A percentile compares a stretch with the other conserved stretches of the same genome.
These are phyloP conservation scores for Xylaria multiplex DNA, from an alignment of 2,329 filamentous ascomycete species.

Conservation along the genomic window DNA sequence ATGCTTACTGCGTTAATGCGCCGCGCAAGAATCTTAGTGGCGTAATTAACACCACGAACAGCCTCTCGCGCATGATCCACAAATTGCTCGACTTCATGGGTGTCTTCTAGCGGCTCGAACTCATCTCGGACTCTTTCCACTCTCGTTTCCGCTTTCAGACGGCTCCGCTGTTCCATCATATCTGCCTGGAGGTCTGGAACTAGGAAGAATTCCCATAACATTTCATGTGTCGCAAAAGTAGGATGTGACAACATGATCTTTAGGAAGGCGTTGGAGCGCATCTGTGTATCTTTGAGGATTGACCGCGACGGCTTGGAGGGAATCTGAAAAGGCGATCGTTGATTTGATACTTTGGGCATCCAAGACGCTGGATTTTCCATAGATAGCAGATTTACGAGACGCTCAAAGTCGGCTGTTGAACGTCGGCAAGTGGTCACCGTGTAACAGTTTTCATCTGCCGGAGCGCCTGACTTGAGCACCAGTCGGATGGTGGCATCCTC, in stretches of 20 bases:
- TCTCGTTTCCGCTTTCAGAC: slow-evolving; percentile 84
- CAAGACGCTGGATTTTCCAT: slow-evolving; percentile 96
- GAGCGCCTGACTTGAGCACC: slow-evolving; percentile 92
- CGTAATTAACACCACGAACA: slow-evolving; percentile 83
- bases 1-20: slow-evolving; percentile 79
- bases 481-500: slow-evolving; percentile 94
- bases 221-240: slow-evolving; percentile 94
- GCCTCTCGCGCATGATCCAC: slow-evolving; percentile 90
- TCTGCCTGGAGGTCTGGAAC: slow-evolving; percentile 92
- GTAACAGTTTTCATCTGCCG: slow-evolving; percentile 81
- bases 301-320: slow-evolving; percentile 90
- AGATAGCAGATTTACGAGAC: slow-evolving; percentile 82
- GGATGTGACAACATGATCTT: slow-evolving; percentile 87
- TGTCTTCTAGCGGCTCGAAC: slow-evolving; percentile 82
- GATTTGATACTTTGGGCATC: slow-evolving; percentile 80
- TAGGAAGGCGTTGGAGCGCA: slow-evolving; percentile 86
- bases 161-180: slow-evolving; percentile 89
- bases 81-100: slow-evolving; percentile 91
- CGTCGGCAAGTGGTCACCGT: slow-evolving; percentile 94
- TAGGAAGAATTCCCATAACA: slow-evolving; percentile 98
- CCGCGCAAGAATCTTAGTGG: slow-evolving; percentile 83
- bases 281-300: slow-evolving; percentile 86
- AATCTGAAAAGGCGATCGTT: slow-evolving; percentile 90
- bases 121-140: slow-evolving; percentile 89
- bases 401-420: slow-evolving; percentile 89